Percentiles rank a stretch among this genome's conserved stretches.
These are phyloP conservation scores for Solanum virginianum DNA, from an alignment of 257 asterid genomes.

Conservation along the genomic window DNA sequence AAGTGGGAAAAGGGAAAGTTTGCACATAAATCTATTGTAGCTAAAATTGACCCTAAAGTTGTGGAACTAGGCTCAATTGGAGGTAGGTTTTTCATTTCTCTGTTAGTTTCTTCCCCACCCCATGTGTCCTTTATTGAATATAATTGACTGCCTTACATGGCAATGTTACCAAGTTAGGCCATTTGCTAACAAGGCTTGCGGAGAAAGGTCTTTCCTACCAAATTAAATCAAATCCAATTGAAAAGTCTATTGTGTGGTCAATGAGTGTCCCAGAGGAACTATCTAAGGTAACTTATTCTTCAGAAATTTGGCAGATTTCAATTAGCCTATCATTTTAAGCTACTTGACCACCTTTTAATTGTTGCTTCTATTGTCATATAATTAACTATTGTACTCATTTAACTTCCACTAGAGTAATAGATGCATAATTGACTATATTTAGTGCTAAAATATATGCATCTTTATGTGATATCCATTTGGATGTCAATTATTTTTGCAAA, in stretches of 20 bases:
- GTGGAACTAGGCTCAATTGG: slow-evolving; percentile 76
- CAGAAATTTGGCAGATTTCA: background rate
- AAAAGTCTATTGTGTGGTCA: slow-evolving; percentile 66
- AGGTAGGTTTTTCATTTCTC: slow-evolving; percentile 31
- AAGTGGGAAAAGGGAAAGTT: slow-evolving; percentile 89
- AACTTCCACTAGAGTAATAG: background rate
- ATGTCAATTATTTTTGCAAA: background rate
- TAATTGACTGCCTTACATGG: background rate
- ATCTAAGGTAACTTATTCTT: slow-evolving; percentile 21
- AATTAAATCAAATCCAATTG: slow-evolving; percentile 62
- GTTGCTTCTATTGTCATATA: background rate
- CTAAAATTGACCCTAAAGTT: slow-evolving; percentile 73
- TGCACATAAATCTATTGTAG: slow-evolving; percentile 76
- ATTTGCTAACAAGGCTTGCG: slow-evolving; percentile 68
- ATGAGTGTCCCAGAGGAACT: slow-evolving; percentile 66
- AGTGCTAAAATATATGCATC: background rate
- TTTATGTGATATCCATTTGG: background rate
- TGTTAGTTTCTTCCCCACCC: background rate
- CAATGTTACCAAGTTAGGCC: slow-evolving; percentile 39
- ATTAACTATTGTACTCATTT: background rate
- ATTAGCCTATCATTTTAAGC: background rate
- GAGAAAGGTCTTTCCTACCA: slow-evolving; percentile 75
- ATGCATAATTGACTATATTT: background rate
- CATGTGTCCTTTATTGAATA: background rate
- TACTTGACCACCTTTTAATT: background rate